Base-by-base conservation (phyloP, 257 asterid species). In the Primulina eburnea region DNA sequence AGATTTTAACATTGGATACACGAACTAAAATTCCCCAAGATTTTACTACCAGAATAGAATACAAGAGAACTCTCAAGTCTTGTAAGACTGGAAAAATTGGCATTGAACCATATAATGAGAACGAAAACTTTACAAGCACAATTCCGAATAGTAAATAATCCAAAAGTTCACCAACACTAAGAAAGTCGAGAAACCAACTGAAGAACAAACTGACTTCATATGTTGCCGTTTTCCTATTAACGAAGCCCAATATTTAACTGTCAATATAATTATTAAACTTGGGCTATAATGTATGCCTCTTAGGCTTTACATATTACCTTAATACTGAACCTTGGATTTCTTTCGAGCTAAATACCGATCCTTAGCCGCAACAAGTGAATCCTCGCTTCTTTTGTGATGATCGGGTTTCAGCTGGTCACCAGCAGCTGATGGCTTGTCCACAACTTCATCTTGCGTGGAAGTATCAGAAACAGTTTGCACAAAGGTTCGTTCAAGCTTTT, bases 291-390 rank as follows among this genome's bases (percentile, higher is more conserved):
- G 38, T 8, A 43, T 67, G 77, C 75, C 30, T 50, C 30, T 4
- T 16, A 60, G 56, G 34, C 50, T 18, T 53, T 3, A 26, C 60
- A n/a, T 14, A 35, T 66, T 70, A 75, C 64, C 40, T 72, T 75
- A 47, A 47, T 47, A 71, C 32, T 81, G 79, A 11, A 78, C 79
- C 80, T 88, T 92, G 0, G 85, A 80, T 80, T 67, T 92, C 86
- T 92, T 92, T 69, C 98, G 69, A 4, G 97, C 97, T 79, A 90
- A 75, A 79, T 82, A 89, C 12, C 96, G 87, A 38, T 77, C 88
- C 77, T 81, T 89, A 11, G 88, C 87, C 26, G 83, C 85, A n/a
- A 91, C 79, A 12, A 86, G 73, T 17, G 90, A 86, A 29, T 83
- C 87, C 71, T 72, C 81, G 4, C 64, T 83, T 75, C 78, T 74